Evolutionary conservation across 257 asterid species (phyloP), one percentile per base, ranked within the genome.

Genomic region (Vinca minor): DNA sequence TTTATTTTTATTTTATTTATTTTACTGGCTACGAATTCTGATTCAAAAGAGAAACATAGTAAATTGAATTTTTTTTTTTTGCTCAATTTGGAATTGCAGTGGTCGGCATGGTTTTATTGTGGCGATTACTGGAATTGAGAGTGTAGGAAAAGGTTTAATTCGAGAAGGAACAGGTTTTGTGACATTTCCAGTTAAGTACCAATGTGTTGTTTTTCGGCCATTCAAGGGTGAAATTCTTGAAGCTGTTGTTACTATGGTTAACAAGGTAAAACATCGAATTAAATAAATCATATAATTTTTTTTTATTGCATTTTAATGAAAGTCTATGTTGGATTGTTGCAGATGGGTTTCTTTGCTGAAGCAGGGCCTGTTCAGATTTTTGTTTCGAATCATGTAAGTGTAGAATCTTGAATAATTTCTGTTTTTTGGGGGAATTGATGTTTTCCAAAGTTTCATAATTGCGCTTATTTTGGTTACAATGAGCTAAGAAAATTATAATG

Each of bases 281-380:
- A n/a, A n/a, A n/a, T n/a, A n/a, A n/a, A n/a, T n/a, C n/a, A 14
- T 14, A 26, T 44, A 4, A 4, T 14, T 23, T 31, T 59, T 49
- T 0, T 29, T 23, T 28, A 34, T 34, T 34, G n/a, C n/a, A n/a
- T 57, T 5, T 48, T 49, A 46, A 26, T 56, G 1, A 1, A 38
- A n/a, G 2, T 26, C 31, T 53, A 23, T 52, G 25, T 59, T 44
- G 53, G 64, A 69, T 42, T 42, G 20, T 53, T 71, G 79, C 86
- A 90, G 98, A 92, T 92, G 98, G 98, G 96, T 0, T 89, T 92
- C 65, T 92, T 92, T 8, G 96, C 96, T 41, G 96, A 92, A 76
- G 96, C 98, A 12, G 98, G 98, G n/a, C 98, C 98, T 0, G 98
- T 92, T 42, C 98, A 89, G 69, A 85, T 89, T 48, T 92, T 92